These are phyloP conservation scores for Phanerochaete carnosa DNA, from an alignment of 768 basidiomycete genomes.

Conservation along the genomic window DNA sequence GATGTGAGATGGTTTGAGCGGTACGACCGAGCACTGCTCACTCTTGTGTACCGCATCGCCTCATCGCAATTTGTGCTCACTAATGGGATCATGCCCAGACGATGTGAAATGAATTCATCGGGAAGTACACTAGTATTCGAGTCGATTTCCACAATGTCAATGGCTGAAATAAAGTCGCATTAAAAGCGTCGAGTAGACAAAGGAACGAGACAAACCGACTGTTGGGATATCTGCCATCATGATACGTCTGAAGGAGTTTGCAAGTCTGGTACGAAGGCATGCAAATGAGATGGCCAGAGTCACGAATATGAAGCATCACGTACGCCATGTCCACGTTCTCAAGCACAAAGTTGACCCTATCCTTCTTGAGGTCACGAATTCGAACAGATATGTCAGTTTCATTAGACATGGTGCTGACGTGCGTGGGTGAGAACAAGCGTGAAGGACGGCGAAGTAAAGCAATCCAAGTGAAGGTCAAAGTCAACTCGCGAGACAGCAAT, in stretches of 20 bases:
- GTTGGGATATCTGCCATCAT: slow-evolving; percentile 98
- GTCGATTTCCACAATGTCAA: slow-evolving; percentile 93
- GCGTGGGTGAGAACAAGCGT: background rate
- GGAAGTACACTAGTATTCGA: slow-evolving; percentile 90
- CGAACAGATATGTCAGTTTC: slow-evolving; percentile 63
- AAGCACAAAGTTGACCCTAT: slow-evolving; percentile 87
- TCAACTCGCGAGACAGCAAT: no score
- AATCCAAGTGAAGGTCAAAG: background rate
- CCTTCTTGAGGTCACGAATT: slow-evolving; percentile 81
- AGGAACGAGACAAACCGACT: slow-evolving; percentile 55
- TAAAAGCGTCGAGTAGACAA: background rate
- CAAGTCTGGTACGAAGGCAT: slow-evolving; percentile 52
- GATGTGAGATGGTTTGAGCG: background rate
- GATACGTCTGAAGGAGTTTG: slow-evolving; percentile 90
- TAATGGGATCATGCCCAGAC: slow-evolving; percentile 91
- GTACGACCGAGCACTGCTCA: slow-evolving; percentile 28
- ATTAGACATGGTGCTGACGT: slow-evolving; percentile 13
- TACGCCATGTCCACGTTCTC: slow-evolving; percentile 97
- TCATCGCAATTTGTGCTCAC: slow-evolving; percentile 86
- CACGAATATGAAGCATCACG: slow-evolving; percentile 26
- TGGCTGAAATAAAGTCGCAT: slow-evolving; percentile 50
- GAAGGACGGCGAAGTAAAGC: background rate
- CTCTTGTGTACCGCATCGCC: slow-evolving; percentile 77
- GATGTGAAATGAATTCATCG: slow-evolving; percentile 96
- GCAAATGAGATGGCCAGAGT: background rate